phyloP scores from a whole-genome alignment of 495 filamentous ascomycete genomes.

The Trichoderma virens region DNA sequence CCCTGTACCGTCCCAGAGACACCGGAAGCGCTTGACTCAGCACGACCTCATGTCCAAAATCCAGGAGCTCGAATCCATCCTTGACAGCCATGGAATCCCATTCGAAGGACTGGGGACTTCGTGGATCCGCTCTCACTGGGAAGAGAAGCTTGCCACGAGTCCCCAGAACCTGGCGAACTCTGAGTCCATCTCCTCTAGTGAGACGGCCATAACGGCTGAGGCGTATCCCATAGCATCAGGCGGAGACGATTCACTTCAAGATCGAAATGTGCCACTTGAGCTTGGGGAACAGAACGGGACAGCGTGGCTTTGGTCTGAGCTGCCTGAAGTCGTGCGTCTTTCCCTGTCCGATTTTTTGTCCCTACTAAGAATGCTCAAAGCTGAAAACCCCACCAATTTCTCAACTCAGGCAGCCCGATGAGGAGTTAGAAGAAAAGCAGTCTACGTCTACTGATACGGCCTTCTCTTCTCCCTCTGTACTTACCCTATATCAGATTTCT shows the following conservation, averaged over 20 bases:
- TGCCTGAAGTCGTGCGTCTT: slow-evolving; percentile 10
- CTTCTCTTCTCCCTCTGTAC: not conserved
- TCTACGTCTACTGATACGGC: not conserved
- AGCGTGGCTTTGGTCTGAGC: not conserved
- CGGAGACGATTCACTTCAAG: not conserved
- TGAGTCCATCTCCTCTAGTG: not conserved
- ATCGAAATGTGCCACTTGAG: not conserved
- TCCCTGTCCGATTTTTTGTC: not conserved
- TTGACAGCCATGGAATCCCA: slow-evolving; percentile 4
- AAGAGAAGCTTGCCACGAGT: slow-evolving; percentile 7
- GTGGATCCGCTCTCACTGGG: slow-evolving; percentile 10
- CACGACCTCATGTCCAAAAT: slow-evolving; percentile 14
- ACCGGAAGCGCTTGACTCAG: slow-evolving; percentile 23
- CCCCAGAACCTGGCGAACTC: not conserved
- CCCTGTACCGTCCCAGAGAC: slow-evolving; percentile 28
- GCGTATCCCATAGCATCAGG: not conserved
- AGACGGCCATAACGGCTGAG: not conserved
- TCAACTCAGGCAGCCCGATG: not conserved
- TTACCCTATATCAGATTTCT: not conserved
- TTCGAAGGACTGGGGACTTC: slow-evolving; percentile 10
- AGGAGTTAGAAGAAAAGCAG: not conserved
- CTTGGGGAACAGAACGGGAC: not conserved
- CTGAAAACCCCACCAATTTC: slow-evolving; percentile 10
- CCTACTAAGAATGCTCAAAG: slow-evolving; percentile 6
- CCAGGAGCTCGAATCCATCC: slow-evolving; percentile 10